phyloP scores from a whole-genome alignment of 345 rosid genomes.

The Citrus sp. region DNA sequence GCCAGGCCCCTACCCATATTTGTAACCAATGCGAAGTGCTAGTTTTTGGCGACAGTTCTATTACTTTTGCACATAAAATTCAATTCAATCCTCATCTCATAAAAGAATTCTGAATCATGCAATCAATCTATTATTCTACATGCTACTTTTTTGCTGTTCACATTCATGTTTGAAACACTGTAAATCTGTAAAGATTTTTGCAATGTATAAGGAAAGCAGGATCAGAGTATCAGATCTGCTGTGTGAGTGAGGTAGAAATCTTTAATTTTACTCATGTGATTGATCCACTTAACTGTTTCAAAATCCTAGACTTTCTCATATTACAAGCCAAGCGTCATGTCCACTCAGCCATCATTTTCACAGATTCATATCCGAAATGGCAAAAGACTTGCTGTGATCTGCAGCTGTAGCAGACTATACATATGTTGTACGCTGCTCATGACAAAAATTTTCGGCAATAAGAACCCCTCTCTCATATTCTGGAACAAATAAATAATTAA shows the following conservation, averaged over 20 bases:
- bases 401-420: neutral
- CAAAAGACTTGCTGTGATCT: neutral
- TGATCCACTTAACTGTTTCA: conserved; percentile 18
- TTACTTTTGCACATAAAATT: neutral
- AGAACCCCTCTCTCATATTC: too few relatives aligned
- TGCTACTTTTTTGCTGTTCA: neutral
- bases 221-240: neutral
- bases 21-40: neutral
- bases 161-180: neutral
- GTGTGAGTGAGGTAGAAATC: neutral
- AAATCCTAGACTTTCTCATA: neutral
- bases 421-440: neutral
- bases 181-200: neutral
- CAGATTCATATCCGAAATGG: neutral
- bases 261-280: conserved; percentile 4
- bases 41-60: neutral
- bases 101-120: neutral
- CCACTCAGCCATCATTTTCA: neutral
- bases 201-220: neutral
- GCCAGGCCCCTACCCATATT: neutral
- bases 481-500: too few relatives aligned
- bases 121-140: neutral
- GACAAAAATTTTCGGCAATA: neutral
- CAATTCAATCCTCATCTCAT: neutral
- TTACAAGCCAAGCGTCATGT: neutral